Percentiles rank a stretch among this genome's conserved stretches.
Evolutionary conservation across 140 eudicot species (phyloP).

Genomic region (Anethum foeniculum): DNA sequence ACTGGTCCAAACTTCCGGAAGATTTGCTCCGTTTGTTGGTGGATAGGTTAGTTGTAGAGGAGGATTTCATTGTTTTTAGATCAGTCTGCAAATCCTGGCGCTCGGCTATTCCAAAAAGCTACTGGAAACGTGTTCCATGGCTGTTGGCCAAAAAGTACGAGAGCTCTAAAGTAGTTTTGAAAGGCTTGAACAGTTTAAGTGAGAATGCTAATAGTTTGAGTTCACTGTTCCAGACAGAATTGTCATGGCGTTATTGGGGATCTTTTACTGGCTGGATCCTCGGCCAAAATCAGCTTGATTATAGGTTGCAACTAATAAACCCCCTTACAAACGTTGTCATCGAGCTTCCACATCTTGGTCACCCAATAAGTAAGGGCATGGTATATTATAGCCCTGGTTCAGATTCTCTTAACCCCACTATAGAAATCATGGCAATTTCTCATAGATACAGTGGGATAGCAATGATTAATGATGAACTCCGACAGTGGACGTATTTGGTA

Average conservation of each 20-base stretch:
- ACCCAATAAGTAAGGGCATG: constrained; percentile 8
- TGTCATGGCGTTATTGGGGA: constrained; percentile 12
- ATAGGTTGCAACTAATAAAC: neutral
- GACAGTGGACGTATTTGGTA: neutral
- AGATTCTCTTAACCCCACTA: neutral
- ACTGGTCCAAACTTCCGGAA: neutral
- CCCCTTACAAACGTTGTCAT: constrained; percentile 1
- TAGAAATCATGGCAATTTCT: constrained; percentile 6
- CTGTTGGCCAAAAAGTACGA: neutral
- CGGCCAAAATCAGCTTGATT: constrained; percentile 4
- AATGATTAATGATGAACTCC: neutral
- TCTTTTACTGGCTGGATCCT: constrained; percentile 3
- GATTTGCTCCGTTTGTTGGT: constrained; percentile 3
- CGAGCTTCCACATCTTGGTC: neutral
- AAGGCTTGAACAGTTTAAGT: constrained; percentile 8
- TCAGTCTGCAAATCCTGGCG: constrained; percentile 10
- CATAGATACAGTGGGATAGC: constrained; percentile 5
- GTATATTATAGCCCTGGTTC: neutral
- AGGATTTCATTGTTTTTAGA: neutral
- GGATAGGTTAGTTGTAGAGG: constrained; percentile 5
- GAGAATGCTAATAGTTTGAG: neutral
- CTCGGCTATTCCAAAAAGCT: neutral
- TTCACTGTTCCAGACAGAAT: neutral
- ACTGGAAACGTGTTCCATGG: constrained; percentile 14
- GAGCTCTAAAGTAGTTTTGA: neutral